Evolutionary conservation across 805 yeast genomes (phyloP).

Genomic region (Henningerozyma blattae): DNA sequence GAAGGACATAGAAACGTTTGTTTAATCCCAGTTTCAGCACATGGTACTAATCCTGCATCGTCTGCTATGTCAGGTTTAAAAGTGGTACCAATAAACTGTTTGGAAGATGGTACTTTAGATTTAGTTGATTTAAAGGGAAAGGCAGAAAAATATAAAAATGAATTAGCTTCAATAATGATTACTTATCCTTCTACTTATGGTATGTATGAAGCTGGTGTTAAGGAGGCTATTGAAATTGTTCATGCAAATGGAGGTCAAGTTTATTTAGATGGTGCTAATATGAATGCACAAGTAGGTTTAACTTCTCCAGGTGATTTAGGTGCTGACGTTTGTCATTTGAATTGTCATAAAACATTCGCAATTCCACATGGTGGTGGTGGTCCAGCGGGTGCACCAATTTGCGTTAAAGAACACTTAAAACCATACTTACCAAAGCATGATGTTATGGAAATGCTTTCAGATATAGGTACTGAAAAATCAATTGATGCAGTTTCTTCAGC

Average conservation of each 20-base stretch:
- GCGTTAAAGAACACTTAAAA: constrained; percentile 72
- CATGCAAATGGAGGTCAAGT: constrained; percentile 90
- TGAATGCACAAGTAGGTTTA: constrained; percentile 98
- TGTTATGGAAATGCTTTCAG: constrained; percentile 38
- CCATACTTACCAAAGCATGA: constrained; percentile 78
- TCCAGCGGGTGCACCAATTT: constrained; percentile 97
- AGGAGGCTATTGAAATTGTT: constrained; percentile 71
- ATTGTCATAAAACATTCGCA: constrained; percentile 93
- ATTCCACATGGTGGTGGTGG: constrained; percentile 99
- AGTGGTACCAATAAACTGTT: constrained; percentile 86
- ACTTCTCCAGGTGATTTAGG: constrained; percentile 97
- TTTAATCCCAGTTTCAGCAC: constrained; percentile 93
- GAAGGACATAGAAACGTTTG: constrained; percentile 72
- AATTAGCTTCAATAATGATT: constrained; percentile 86
- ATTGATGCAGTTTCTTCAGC: constrained; percentile 82
- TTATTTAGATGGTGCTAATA: constrained; percentile 96
- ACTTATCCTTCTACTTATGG: constrained; percentile 98
- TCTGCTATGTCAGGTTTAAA: constrained; percentile 95
- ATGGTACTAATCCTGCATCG: constrained; percentile 97
- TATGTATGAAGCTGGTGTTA: constrained; percentile 84
- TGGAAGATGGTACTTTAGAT: constrained; percentile 76
- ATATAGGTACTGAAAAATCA: constrained; percentile 31
- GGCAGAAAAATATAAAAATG: constrained; percentile 54
- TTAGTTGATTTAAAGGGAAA: constrained; percentile 60
- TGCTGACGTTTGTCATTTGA: constrained; percentile 96